Percentiles rank a stretch among this genome's conserved stretches.
These are phyloP conservation scores for Leccinum aurantiacum DNA, from an alignment of 768 basidiomycete species.

Conservation along the genomic window DNA sequence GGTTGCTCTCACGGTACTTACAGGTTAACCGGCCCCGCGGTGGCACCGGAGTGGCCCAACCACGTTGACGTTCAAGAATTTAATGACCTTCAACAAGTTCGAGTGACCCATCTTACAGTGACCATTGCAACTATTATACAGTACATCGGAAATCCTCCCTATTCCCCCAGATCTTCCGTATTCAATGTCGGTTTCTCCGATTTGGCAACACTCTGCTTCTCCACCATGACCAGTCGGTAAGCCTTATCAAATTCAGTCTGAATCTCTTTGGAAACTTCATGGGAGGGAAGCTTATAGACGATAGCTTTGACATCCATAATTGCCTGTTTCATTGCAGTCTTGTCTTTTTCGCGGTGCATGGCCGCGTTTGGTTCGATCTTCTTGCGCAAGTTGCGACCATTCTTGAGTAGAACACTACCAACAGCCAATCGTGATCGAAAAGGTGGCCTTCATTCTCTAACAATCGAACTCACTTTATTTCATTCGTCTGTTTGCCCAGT, in stretches of 20 bases:
- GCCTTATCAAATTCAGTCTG: conserved; percentile 30
- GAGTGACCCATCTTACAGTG: no score
- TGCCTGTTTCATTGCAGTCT: conserved; percentile 25
- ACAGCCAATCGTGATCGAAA: neutral
- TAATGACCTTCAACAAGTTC: no score
- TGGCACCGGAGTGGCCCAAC: no score
- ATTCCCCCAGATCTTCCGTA: conserved; percentile 22
- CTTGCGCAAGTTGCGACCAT: conserved; percentile 28
- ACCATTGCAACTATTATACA: neutral
- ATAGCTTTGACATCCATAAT: conserved; percentile 32
- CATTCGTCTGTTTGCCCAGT: conserved; percentile 29
- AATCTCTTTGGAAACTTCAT: conserved; percentile 14
- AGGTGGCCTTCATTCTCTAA: neutral
- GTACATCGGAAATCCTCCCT: neutral
- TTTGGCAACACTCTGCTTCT: conserved; percentile 7
- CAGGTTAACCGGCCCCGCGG: no score
- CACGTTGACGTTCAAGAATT: no score
- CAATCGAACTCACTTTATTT: conserved; percentile 33
- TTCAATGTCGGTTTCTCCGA: conserved; percentile 26
- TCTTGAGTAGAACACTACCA: conserved; percentile 31
- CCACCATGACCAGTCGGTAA: conserved; percentile 35
- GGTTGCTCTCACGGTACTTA: no score
- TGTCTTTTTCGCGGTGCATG: conserved; percentile 29
- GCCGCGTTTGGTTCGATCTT: conserved; percentile 31
- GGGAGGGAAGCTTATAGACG: conserved; percentile 24